These are phyloP conservation scores for Ustilago trichophora DNA, from an alignment of 1,284 basidiomycete genomes.

Conservation along the genomic window DNA sequence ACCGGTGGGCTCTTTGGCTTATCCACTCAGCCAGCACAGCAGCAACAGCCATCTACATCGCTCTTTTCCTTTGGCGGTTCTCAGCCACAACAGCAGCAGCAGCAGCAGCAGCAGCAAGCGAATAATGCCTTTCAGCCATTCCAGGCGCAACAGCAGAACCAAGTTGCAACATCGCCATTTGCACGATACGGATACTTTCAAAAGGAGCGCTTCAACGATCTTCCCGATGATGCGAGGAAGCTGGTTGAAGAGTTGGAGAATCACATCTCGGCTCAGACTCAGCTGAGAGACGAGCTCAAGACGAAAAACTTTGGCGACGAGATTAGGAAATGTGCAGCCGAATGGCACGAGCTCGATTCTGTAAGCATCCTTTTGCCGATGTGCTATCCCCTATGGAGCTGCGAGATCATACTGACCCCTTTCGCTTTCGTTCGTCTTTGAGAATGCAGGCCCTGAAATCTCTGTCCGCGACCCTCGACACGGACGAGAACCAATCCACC, in stretches of 20 bases:
- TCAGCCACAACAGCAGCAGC: slow-evolving; percentile 21
- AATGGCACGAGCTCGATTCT: slow-evolving; percentile 56
- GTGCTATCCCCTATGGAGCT: too few species aligned
- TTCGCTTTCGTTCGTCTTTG: too few species aligned
- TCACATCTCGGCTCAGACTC: slow-evolving; percentile 44
- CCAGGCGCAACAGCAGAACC: slow-evolving; percentile 28
- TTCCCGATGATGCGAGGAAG: slow-evolving; percentile 57
- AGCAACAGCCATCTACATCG: slow-evolving; percentile 16
- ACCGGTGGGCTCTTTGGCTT: not conserved
- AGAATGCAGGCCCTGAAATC: slow-evolving; percentile 43
- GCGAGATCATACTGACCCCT: too few species aligned
- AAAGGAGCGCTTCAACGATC: slow-evolving; percentile 63
- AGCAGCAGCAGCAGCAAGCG: too few species aligned
- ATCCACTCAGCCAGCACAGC: slow-evolving; percentile 10
- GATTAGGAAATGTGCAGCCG: slow-evolving; percentile 49
- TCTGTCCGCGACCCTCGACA: slow-evolving; percentile 51
- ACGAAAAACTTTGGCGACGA: slow-evolving; percentile 50
- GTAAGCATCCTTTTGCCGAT: not conserved
- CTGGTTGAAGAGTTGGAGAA: slow-evolving; percentile 61
- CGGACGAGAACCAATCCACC: slow-evolving; percentile 38
- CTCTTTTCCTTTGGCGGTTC: slow-evolving; percentile 14
- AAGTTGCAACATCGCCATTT: slow-evolving; percentile 46
- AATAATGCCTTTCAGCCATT: too few species aligned
- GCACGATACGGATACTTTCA: slow-evolving; percentile 55
- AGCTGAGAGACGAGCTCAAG: slow-evolving; percentile 53